Evolutionary conservation across 441 rosid species (phyloP).

Genomic region (Euphorbia schlechtendalii): DNA sequence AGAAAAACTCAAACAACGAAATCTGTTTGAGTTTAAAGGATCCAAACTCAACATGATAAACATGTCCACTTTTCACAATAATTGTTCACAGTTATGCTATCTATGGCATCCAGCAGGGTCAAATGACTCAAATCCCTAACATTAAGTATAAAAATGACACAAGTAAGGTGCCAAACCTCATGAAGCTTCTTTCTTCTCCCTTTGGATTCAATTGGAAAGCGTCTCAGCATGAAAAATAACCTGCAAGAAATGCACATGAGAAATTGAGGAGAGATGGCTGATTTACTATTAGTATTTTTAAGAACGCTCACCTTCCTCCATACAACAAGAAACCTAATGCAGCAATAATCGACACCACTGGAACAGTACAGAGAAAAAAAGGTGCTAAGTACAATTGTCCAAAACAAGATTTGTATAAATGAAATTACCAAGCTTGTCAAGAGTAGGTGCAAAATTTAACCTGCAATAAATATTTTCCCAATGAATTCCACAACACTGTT

Average conservation of each 20-base stretch:
- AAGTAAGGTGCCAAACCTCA: conserved; percentile 52
- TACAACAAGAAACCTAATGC: conserved; percentile 58
- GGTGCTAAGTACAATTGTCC: too few relatives aligned
- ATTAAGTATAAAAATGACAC: background rate
- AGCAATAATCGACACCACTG: conserved; percentile 40
- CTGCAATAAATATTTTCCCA: conserved; percentile 51
- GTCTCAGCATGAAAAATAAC: conserved; percentile 85
- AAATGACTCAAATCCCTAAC: background rate
- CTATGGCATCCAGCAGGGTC: background rate
- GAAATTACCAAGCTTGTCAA: too few relatives aligned
- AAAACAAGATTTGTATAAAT: too few relatives aligned
- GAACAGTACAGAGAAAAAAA: background rate
- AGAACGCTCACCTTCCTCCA: conserved; percentile 50
- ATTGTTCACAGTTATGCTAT: background rate
- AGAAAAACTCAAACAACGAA: too few relatives aligned
- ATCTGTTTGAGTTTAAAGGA: too few relatives aligned
- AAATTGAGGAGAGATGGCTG: conserved; percentile 10
- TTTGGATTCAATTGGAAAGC: conserved; percentile 92
- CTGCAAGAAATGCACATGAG: conserved; percentile 30
- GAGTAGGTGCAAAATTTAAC: conserved; percentile 40
- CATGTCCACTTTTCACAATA: background rate
- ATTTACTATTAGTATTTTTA: conserved; percentile 2
- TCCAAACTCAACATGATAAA: background rate
- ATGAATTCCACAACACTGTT: conserved; percentile 30
- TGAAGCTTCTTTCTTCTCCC: conserved; percentile 97